Evolutionary conservation across 805 yeast species (phyloP), one percentile per base, ranked within the genome.

Genomic region (Lipomyces sp.): DNA sequence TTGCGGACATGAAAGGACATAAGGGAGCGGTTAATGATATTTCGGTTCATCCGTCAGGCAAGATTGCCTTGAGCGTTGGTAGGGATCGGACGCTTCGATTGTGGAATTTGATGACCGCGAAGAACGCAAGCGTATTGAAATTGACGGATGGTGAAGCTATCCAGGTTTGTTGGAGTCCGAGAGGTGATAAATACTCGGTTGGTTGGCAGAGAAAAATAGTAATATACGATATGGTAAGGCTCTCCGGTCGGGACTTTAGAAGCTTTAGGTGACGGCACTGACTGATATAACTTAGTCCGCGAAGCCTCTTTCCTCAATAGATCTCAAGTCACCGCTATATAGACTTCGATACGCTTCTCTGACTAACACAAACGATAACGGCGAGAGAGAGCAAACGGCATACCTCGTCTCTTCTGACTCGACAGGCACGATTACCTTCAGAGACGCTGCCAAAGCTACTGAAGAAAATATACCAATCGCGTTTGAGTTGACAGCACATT

Each of bases 31-130:
- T 95, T 54, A 90, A 89, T 71, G 98, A 92, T 77, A 74, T 95
- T 54, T 89, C 92, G 35, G 89, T 95, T 50, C 99, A 95, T 77
- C 96, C 96, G 18, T 82, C 92, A 2, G 97, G 97, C 13, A 85
- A 91, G 78, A 86, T 95, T 64, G 98, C 98, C 4, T 85, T 95
- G 34, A 89, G 96, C 67, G 97, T 92, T 3, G 90, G 96, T 65
- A 87, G 85, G 35, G 99, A 95, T 77, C 85, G 85, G 69, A 89
- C 96, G 5, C 83, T 95, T 48, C 83, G 94, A 74, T 82, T 95
- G 65, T 95, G 99, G 99, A 95, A 95, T 76, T 81, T 95, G 71
- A 94, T 95, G 98, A 94, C 98, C 0, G 95, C 92, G 13, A 90
- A 90, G 76, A 93, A 92, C 78, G 98, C 98, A 24, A 93, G 97